These are phyloP conservation scores for Alternaria gaisen DNA, from an alignment of 2,329 filamentous ascomycete species.

Conservation along the genomic window DNA sequence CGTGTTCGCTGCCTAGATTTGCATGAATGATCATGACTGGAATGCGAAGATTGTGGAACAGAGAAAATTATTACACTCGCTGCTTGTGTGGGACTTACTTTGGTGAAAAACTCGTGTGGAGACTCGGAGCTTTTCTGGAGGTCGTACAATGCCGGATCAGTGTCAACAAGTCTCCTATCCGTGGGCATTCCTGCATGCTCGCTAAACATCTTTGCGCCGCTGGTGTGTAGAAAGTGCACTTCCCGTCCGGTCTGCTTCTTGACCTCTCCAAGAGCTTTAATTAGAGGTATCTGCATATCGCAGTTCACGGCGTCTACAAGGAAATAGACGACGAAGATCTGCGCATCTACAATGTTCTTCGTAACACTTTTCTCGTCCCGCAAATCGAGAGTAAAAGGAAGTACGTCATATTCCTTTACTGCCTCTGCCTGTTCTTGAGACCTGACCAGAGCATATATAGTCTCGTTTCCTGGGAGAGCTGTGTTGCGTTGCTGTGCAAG, in stretches of 20 bases:
- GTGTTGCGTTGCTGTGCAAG: conserved; percentile 52
- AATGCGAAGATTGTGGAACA: too few relatives aligned
- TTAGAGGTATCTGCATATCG: conserved; percentile 50
- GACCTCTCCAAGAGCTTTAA: conserved; percentile 58
- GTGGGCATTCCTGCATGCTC: conserved; percentile 57
- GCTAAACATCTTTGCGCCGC: conserved; percentile 64
- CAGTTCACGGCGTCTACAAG: conserved; percentile 55
- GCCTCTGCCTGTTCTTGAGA: conserved; percentile 56
- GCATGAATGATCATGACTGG: neutral
- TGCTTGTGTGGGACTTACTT: neutral
- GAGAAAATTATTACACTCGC: neutral
- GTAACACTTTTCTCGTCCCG: conserved; percentile 49
- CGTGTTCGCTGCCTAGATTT: conserved; percentile 50
- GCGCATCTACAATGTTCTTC: conserved; percentile 51
- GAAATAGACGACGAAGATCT: conserved; percentile 61
- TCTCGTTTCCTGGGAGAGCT: conserved; percentile 54
- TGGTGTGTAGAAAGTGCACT: conserved; percentile 63
- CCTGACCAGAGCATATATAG: conserved; percentile 60
- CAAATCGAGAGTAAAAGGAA: conserved; percentile 55
- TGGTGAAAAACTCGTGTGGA: conserved; percentile 6
- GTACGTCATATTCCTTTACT: conserved; percentile 56
- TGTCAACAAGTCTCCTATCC: conserved; percentile 55
- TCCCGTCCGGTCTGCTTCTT: conserved; percentile 52
- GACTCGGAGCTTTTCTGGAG: conserved; percentile 51
- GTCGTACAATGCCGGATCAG: conserved; percentile 54